Evolutionary conservation across 2,329 filamentous ascomycete genomes (phyloP).

Genomic region (Scortechinia acanthostroma): DNA sequence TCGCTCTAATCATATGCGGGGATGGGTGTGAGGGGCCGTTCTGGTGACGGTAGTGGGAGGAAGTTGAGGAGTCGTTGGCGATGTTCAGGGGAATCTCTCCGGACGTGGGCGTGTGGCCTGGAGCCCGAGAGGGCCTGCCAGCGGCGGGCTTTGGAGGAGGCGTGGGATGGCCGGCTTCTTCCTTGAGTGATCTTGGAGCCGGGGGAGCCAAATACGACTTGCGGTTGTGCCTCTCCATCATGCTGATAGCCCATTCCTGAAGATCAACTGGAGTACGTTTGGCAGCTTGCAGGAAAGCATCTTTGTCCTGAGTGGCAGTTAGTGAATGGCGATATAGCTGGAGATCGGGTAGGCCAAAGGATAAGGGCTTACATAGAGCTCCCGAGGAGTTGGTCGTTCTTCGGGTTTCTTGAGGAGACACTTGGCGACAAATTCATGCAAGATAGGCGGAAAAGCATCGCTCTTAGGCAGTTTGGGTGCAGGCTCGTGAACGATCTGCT

Average conservation of each 20-base stretch:
- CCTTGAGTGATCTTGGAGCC: background rate
- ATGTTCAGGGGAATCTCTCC: background rate
- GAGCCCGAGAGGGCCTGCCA: background rate
- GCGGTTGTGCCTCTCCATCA: constrained; percentile 92
- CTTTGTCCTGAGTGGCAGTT: constrained; percentile 59
- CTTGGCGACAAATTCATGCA: constrained; percentile 95
- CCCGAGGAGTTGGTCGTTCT: constrained; percentile 81
- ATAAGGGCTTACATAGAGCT: constrained; percentile 75
- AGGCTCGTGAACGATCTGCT: constrained; percentile 95
- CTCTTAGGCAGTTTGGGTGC: constrained; percentile 91
- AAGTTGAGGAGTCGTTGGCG: background rate
- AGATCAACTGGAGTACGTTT: constrained; percentile 94
- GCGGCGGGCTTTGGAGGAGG: background rate
- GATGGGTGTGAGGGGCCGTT: background rate
- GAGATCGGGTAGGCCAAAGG: background rate
- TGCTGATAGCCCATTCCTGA: constrained; percentile 82
- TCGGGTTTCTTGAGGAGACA: constrained; percentile 87
- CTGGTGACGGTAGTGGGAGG: background rate
- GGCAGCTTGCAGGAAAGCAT: constrained; percentile 90
- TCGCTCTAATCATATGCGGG: background rate
- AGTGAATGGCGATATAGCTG: constrained; percentile 11
- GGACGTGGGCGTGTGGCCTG: background rate
- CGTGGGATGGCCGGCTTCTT: background rate
- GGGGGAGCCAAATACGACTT: constrained; percentile 80
- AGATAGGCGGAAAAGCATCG: constrained; percentile 87